Evolutionary conservation across 2,329 filamentous ascomycete genomes (phyloP).

Genomic region (Zymoseptoria crescenta): DNA sequence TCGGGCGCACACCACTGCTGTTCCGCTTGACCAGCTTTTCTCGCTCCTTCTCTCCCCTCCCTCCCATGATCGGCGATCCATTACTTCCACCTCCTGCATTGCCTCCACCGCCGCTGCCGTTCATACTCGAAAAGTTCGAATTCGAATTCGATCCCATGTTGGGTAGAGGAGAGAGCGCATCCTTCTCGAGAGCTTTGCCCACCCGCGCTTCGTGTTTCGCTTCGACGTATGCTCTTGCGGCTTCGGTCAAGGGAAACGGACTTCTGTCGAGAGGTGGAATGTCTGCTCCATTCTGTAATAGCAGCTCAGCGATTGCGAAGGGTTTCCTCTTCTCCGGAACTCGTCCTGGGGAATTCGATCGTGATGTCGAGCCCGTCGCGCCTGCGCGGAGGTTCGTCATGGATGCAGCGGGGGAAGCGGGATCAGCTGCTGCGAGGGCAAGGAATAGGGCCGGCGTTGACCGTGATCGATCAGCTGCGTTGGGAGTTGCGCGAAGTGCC

Average conservation of each 20-base stretch:
- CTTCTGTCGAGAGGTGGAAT: slow-evolving; percentile 62
- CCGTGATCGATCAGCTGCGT: slow-evolving; percentile 74
- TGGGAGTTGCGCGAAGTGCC: slow-evolving; percentile 78
- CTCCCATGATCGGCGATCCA: neutral
- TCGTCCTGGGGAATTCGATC: slow-evolving; percentile 30
- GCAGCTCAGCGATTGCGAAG: slow-evolving; percentile 83
- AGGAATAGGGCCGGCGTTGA: slow-evolving; percentile 85
- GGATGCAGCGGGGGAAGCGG: slow-evolving; percentile 59
- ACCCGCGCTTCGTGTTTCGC: slow-evolving; percentile 53
- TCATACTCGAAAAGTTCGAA: neutral
- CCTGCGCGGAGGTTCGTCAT: slow-evolving; percentile 22
- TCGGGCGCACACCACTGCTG: slow-evolving; percentile 16
- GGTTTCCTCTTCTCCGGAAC: slow-evolving; percentile 37
- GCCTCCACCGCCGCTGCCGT: neutral
- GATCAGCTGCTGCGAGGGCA: slow-evolving; percentile 85
- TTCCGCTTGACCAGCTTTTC: slow-evolving; percentile 23
- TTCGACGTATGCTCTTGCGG: slow-evolving; percentile 77
- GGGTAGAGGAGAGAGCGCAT: slow-evolving; percentile 58
- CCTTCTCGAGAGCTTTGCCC: slow-evolving; percentile 35
- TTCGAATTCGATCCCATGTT: slow-evolving; percentile 8
- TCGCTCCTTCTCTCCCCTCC: slow-evolving; percentile 13
- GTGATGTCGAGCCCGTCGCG: slow-evolving; percentile 19
- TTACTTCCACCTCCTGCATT: neutral
- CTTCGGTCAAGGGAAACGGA: slow-evolving; percentile 73
- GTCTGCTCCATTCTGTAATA: slow-evolving; percentile 89